These are phyloP conservation scores for Anastatica hierochuntica DNA, from an alignment of 345 rosid genomes.

Conservation along the genomic window DNA sequence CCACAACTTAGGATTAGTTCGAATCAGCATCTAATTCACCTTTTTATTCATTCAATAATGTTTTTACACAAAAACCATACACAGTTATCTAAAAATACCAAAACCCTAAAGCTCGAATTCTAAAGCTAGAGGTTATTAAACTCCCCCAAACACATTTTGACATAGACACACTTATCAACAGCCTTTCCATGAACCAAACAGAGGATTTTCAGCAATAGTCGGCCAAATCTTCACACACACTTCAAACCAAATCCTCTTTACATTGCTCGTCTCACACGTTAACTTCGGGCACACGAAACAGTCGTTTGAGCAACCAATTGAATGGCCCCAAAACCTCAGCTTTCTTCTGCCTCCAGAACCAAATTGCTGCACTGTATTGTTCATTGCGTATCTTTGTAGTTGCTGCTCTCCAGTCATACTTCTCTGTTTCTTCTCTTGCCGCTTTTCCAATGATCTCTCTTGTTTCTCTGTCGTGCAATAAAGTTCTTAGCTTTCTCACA, in stretches of 20 bases:
- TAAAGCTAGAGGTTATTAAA: no score
- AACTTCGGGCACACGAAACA: conserved; percentile 59
- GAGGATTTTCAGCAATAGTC: background rate
- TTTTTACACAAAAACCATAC: no score
- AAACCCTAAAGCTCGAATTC: no score
- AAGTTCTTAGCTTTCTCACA: conserved; percentile 48
- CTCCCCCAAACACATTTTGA: no score
- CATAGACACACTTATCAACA: no score
- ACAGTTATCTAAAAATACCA: no score
- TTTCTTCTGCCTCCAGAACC: conserved; percentile 94
- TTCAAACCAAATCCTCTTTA: background rate
- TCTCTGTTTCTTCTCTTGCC: conserved; percentile 76
- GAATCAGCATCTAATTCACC: conserved; percentile 26
- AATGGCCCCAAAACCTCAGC: conserved; percentile 64
- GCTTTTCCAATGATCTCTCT: conserved; percentile 76
- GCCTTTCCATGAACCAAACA: conserved; percentile 4
- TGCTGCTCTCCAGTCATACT: conserved; percentile 96
- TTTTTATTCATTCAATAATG: no score
- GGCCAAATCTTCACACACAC: no score
- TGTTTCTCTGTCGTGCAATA: conserved; percentile 40
- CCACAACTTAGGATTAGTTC: conserved; percentile 26
- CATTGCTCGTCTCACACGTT: conserved; percentile 11
- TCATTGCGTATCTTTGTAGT: conserved; percentile 78
- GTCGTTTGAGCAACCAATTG: conserved; percentile 53
- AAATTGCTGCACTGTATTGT: conserved; percentile 85